Base-by-base conservation (phyloP, 1,284 basidiomycete genomes). In the Naganishia liquefaciens region DNA sequence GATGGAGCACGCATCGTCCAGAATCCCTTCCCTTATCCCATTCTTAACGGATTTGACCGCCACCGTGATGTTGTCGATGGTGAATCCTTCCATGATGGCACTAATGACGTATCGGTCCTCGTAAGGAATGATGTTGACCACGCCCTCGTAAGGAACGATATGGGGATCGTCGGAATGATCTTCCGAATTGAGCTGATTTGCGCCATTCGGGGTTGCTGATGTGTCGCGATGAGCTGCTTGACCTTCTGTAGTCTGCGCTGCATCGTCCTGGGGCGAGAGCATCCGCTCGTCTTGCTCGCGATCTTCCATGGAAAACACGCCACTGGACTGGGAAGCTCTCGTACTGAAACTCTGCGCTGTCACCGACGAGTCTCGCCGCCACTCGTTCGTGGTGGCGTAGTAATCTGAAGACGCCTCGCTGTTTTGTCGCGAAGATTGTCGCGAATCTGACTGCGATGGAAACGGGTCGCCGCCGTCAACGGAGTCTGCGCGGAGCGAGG, bases 51-150 rank as follows among this genome's bases (percentile, higher is more conserved):
- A 54, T 47, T 67, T 67, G 44, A 67, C 53, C 0, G 66, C 66
- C 28, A 67, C 64, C 23, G 66, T 67, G 21, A 67, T 67, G 53
- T 67, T 63, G 19, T 67, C 66, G 25, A 67, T 27, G 25, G 42
- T 55, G 58, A 67, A 67, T 23, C 66, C 66, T 46, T 53, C 66
- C 61, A 67, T 63, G 27, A 62, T 60, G 39, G 42, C 61, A 23
- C 62, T 61, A 27, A 67, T 67, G 7, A 67, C n/a, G 25, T 67
- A 67, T 15, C 57, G 55, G 7, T 64, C 42, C 5, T 57, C 49
- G 37, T 60, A 42, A 2, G 63, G 63, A 42, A 64, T 55, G 21
- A 67, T 62, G 15, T 63, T 67, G 44, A 67, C 64, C 15, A 37
- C 51, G 3, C 66, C 66, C 40, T 67, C 66, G 44, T 54, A 67